These are phyloP conservation scores for Tephrocybe sp. DNA, from an alignment of 768 basidiomycete genomes.

Conservation along the genomic window DNA sequence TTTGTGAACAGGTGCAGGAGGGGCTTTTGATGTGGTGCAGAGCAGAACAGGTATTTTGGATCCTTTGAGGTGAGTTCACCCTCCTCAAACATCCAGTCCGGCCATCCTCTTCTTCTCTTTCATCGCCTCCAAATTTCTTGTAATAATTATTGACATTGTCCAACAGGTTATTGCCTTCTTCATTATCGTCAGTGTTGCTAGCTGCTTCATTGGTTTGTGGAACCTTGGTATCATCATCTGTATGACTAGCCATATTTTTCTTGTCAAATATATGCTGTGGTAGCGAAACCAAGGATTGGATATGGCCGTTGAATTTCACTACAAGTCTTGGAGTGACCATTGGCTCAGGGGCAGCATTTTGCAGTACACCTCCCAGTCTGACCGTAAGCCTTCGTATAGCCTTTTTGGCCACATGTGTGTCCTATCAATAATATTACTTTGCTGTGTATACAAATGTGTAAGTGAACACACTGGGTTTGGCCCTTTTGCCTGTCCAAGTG, in stretches of 20 bases:
- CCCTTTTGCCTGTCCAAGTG: constrained; percentile 18
- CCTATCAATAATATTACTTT: background rate
- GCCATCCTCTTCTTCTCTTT: constrained; percentile 21
- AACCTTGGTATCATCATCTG: background rate
- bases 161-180: background rate
- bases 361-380: constrained; percentile 11
- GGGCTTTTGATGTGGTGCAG: constrained; percentile 22
- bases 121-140: background rate
- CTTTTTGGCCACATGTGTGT: constrained; percentile 6
- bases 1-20: constrained; percentile 24
- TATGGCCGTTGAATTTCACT: background rate
- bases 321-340: background rate
- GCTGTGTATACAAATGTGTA: background rate
- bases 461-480: constrained; percentile 2
- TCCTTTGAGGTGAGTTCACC: constrained; percentile 17
- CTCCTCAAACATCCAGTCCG: constrained; percentile 26
- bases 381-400: constrained; percentile 11
- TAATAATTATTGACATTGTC: background rate
- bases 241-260: background rate
- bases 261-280: background rate
- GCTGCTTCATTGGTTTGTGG: too few relatives aligned
- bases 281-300: background rate
- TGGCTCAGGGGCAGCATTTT: background rate
- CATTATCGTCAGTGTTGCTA: background rate
- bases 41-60: constrained; percentile 25